Evolutionary conservation across 208 protist species (phyloP), one percentile per base, ranked within the genome.

Genomic region (Porcisia deanei): DNA sequence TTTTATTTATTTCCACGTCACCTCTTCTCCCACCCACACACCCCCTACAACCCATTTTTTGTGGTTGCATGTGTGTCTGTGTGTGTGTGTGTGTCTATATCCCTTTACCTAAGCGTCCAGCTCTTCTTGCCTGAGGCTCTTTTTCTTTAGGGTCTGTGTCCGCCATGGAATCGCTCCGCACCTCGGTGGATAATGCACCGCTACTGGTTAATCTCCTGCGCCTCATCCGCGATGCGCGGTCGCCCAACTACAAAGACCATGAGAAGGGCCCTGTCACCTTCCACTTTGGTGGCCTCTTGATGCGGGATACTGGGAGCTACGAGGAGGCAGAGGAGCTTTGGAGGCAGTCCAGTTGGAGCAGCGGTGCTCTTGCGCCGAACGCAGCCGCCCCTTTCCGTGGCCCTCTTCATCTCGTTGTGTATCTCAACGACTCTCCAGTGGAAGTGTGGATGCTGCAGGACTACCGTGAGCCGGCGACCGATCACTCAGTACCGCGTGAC

Each of bases 381-480:
- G 57, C 67, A 18, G 57, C 52, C 34, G 45, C 30, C 9, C 60
- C 71, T 2, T 89, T 85, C 63, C 61, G 60, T 16, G 83, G 86
- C 3, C 81, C 86, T 22, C 64, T 90, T 3, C 67, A 86, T 73
- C 66, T 90, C n/a, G 64, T 77, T 16, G 78, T 90, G n/a, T 69
- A 80, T 58, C 45, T 84, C 3, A 82, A 86, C 65, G 43, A 78
- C 55, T 67, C 80, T 10, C 73, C 77, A 1, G 81, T 86, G 22
- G 83, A 90, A 58, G 76, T 83, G 69, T 90, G 86, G 84, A 82
- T 73, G 52, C 64, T 90, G 45, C 75, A 84, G 73, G 84, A 88
- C 73, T 90, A 83, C 67, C 85, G 85, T 52, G 79, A 89, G 10
- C 72, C 74, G 8, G 61, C 65, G 55, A 87, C 80, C 6, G 74